Percentiles rank a stretch among this genome's conserved stretches.
Evolutionary conservation across 164 flowering plant species (phyloP).

Genomic region (Magnolia sinica): DNA sequence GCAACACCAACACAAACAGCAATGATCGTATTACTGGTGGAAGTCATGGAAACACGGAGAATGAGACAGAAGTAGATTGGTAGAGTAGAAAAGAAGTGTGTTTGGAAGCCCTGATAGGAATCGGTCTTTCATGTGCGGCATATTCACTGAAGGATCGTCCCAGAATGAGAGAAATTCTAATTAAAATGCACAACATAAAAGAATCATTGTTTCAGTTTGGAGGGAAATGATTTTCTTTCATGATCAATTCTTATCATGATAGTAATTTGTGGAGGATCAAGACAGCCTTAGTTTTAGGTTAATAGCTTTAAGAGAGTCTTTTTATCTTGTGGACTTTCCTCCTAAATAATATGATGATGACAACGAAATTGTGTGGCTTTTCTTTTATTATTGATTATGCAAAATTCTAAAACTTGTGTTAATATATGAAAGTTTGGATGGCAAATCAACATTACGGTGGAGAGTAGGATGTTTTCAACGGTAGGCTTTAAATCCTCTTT

Average conservation of each 20-base stretch:
- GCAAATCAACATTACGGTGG: no score
- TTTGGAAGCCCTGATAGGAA: not conserved
- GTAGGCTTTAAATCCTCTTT: no score
- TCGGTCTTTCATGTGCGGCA: conserved; percentile 6
- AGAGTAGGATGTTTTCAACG: no score
- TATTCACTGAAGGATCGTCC: conserved; percentile 6
- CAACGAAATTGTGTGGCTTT: no score
- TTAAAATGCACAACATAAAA: not conserved
- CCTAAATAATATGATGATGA: no score
- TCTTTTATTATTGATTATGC: no score
- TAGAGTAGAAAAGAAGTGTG: not conserved
- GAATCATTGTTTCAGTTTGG: not conserved
- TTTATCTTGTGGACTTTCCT: not conserved
- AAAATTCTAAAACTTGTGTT: no score
- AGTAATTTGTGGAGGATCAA: not conserved
- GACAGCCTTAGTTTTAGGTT: not conserved
- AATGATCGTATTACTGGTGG: no score
- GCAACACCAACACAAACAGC: no score
- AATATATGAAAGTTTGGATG: no score
- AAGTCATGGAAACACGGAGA: not conserved
- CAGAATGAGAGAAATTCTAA: conserved; percentile 5
- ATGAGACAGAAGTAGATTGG: not conserved
- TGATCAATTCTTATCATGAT: not conserved
- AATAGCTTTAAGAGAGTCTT: not conserved
- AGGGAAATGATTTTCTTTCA: not conserved